A percentile compares a stretch with the other conserved stretches of the same genome.
phyloP scores from a whole-genome alignment of 73 alveolate genomes.

The Paramecium caudatum region DNA sequence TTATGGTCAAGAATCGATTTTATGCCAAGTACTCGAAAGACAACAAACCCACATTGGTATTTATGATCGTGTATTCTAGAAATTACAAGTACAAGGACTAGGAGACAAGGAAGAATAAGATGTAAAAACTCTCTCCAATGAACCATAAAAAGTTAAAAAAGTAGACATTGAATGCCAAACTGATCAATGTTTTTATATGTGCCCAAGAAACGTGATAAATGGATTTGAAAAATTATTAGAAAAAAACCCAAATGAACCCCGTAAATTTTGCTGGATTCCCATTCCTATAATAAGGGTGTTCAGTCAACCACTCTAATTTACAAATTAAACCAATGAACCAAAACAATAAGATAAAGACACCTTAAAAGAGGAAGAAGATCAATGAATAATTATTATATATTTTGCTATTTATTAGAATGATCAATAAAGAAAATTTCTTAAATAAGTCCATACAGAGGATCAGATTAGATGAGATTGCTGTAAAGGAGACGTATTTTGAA shows the following conservation, averaged over 20 bases:
- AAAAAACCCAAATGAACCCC: neutral
- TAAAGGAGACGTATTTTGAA: slow-evolving; percentile 46
- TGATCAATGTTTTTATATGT: neutral
- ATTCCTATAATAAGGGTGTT: neutral
- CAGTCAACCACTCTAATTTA: no score
- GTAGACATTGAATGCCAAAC: neutral
- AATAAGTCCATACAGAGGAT: slow-evolving; percentile 18
- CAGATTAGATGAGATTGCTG: slow-evolving; percentile 53
- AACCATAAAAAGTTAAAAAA: slow-evolving; percentile 12
- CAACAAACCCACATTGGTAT: neutral
- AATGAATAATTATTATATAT: no score
- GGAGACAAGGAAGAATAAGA: slow-evolving; percentile 1
- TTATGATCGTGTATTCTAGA: neutral
- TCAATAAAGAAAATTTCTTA: slow-evolving; percentile 39
- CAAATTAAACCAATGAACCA: no score
- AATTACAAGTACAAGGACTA: neutral
- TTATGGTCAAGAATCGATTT: slow-evolving; percentile 29
- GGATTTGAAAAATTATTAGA: neutral
- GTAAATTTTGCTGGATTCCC: neutral
- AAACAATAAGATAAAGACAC: no score
- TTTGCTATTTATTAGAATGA: no score
- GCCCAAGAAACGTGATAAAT: slow-evolving; percentile 1
- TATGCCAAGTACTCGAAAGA: neutral
- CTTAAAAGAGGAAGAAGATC: no score
- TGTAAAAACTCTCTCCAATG: neutral